Conservation (phyloP, 805 yeast species). For the Lipomyces orientalis region DNA sequence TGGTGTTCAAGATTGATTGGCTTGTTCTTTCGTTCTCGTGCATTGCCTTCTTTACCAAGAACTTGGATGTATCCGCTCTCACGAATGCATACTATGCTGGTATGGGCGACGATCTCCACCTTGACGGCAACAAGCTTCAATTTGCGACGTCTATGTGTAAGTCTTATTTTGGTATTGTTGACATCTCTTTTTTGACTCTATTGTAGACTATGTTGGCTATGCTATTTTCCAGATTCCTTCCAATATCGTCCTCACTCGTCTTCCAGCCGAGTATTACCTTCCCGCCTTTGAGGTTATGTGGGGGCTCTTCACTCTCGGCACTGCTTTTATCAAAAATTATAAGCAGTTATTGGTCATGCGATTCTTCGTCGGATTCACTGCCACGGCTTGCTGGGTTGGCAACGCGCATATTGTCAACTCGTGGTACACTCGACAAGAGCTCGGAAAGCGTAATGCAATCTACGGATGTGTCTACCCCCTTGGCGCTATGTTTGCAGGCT, state of each 20-base stretch:
- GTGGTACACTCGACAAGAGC: conserved; percentile 62
- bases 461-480: conserved; percentile 67
- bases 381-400: conserved; percentile 55
- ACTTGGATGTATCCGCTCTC: conserved; percentile 64
- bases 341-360: conserved; percentile 47
- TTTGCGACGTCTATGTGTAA: conserved; percentile 53
- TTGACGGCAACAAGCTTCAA: conserved; percentile 67
- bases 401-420: conserved; percentile 50
- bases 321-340: conserved; percentile 45
- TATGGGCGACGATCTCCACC: conserved; percentile 58
- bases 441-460: conserved; percentile 63
- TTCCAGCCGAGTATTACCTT: conserved; percentile 41
- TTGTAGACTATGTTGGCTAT: conserved; percentile 41
- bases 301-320: conserved; percentile 45
- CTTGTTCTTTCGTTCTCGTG: conserved; percentile 61
- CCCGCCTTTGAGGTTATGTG: conserved; percentile 51
- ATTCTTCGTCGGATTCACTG: conserved; percentile 51
- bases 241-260: conserved; percentile 48
- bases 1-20: conserved; percentile 61
- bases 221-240: conserved; percentile 51
- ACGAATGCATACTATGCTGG: conserved; percentile 74
- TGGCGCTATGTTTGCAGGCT: conserved; percentile 67
- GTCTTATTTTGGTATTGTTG: conserved; percentile 38
- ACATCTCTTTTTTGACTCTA: background rate
- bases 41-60: conserved; percentile 71